phyloP scores from a whole-genome alignment of 768 basidiomycete species.

The Holtermanniella nyarrowii region DNA sequence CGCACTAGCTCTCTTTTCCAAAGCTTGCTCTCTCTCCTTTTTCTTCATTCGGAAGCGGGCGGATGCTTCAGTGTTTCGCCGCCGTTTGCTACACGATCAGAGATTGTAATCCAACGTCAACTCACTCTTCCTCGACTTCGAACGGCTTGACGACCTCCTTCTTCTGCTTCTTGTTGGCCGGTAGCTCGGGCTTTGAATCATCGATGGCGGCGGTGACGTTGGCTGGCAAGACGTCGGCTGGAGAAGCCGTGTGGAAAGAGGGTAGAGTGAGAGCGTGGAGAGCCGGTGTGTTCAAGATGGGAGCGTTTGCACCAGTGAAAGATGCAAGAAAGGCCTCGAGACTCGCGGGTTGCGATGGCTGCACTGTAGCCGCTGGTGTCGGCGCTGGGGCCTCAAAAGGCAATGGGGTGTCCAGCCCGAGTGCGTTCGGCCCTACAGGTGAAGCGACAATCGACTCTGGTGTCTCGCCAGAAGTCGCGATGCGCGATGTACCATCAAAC shows the following conservation, averaged over 20 bases:
- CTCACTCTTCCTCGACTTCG: slow-evolving; percentile 35
- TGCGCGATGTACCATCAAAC: background rate
- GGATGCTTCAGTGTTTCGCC: slow-evolving; percentile 39
- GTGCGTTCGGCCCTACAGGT: background rate
- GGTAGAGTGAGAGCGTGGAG: slow-evolving; percentile 14
- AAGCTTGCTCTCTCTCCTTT: slow-evolving; percentile 39
- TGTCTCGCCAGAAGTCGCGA: background rate
- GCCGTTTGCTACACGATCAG: slow-evolving; percentile 22
- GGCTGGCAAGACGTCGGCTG: slow-evolving; percentile 6
- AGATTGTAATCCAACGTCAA: background rate
- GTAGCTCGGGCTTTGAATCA: slow-evolving; percentile 7
- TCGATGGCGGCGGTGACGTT: slow-evolving; percentile 7
- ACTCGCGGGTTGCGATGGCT: slow-evolving; percentile 6
- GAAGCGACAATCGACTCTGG: too few relatives aligned
- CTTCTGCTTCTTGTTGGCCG: slow-evolving; percentile 22
- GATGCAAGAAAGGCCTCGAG: slow-evolving; percentile 29
- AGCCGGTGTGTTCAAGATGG: background rate
- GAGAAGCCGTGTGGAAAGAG: slow-evolving; percentile 7
- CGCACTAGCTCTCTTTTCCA: slow-evolving; percentile 30
- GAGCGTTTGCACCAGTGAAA: slow-evolving; percentile 12
- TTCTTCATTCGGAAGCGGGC: slow-evolving; percentile 40
- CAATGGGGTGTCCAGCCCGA: background rate
- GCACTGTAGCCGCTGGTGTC: background rate
- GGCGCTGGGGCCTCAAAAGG: background rate
- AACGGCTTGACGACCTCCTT: slow-evolving; percentile 20